These are phyloP conservation scores for Trichoderma guizhouense DNA, from an alignment of 2,329 filamentous ascomycete species.

Conservation along the genomic window DNA sequence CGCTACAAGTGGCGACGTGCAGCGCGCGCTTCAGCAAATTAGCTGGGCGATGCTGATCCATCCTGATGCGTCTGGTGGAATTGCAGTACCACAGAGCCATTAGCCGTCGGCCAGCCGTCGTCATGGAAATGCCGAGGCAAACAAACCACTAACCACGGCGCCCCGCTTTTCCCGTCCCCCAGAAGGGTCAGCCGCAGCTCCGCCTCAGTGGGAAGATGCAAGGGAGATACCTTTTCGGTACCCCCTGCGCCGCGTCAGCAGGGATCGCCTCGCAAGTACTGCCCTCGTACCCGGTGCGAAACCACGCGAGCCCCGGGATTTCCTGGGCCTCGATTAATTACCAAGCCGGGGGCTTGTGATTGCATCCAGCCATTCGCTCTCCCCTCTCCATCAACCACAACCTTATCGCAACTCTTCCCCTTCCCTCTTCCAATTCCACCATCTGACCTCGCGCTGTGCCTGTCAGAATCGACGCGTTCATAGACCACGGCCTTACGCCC, in stretches of 20 bases:
- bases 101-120: not conserved
- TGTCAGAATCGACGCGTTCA: not conserved
- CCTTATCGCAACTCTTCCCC: constrained; percentile 8
- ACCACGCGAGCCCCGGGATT: constrained; percentile 12
- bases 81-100: not conserved
- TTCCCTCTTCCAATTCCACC: not conserved
- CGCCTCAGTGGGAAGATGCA: constrained; percentile 7
- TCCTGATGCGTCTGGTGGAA: not conserved
- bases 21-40: not conserved
- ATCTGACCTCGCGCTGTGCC: not conserved
- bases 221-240: not conserved
- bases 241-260: not conserved
- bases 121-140: constrained; percentile 17
- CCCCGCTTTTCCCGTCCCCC: constrained; percentile 9
- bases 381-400: not conserved
- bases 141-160: not conserved
- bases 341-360: constrained; percentile 16
- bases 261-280: not conserved
- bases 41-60: not conserved
- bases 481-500: not conserved
- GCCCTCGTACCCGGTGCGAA: constrained; percentile 3
- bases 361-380: constrained; percentile 6
- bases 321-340: constrained; percentile 10
- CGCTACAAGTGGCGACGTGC: not conserved
- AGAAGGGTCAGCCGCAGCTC: constrained; percentile 12